Evolutionary conservation across 208 protist species (phyloP).

Genomic region (Phytomonas serpens): DNA sequence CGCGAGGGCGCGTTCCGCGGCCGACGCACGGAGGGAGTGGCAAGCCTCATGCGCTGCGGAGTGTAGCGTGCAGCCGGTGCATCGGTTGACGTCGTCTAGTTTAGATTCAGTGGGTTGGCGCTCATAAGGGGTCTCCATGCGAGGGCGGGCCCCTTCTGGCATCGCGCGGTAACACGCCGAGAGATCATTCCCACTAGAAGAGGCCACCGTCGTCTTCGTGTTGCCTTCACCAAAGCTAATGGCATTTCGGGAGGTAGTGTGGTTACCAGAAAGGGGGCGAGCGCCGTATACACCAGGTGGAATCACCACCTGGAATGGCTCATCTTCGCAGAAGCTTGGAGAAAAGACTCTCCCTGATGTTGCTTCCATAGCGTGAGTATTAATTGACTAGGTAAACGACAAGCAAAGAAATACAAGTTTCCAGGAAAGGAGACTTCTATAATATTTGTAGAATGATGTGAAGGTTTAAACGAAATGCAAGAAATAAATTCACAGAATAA

Average conservation of each 20-base stretch:
- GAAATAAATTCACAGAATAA: background rate
- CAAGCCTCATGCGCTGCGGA: constrained; percentile 13
- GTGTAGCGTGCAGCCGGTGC: background rate
- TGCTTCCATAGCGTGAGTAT: background rate
- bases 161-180: background rate
- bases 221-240: background rate
- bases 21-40: constrained; percentile 19
- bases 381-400: background rate
- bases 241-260: background rate
- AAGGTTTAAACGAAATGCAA: background rate
- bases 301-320: background rate
- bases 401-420: background rate
- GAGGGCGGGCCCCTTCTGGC: background rate
- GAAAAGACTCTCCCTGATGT: background rate
- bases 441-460: background rate
- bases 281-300: background rate
- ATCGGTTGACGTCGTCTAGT: background rate
- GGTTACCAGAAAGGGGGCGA: background rate
- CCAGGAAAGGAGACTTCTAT: background rate
- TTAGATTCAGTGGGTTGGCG: background rate
- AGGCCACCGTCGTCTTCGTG: background rate
- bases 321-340: background rate
- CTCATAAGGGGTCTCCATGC: background rate
- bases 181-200: background rate
- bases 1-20: constrained; percentile 35